Evolutionary conservation across 1,284 basidiomycete species (phyloP).

Genomic region (Marasmius sp.): DNA sequence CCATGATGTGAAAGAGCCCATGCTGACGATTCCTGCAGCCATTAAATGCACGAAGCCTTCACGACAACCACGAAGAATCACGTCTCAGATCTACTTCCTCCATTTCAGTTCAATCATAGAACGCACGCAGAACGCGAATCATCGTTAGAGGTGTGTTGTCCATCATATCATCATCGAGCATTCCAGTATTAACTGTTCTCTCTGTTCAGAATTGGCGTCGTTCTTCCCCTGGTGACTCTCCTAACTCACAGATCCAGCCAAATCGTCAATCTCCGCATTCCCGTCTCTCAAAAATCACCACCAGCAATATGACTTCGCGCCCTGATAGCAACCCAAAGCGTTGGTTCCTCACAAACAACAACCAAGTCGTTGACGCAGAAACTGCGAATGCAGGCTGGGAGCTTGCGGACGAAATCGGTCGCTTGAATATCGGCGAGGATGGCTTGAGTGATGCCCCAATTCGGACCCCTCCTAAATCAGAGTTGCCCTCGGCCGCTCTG

Average conservation of each 20-base stretch:
- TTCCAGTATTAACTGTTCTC: constrained; percentile 24
- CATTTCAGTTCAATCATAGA: constrained; percentile 37
- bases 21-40: constrained; percentile 30
- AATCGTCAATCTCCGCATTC: constrained; percentile 33
- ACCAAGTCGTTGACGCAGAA: constrained; percentile 60
- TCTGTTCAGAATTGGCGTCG: constrained; percentile 45
- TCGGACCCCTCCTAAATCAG: constrained; percentile 65
- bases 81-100: constrained; percentile 41
- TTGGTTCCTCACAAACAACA: constrained; percentile 64
- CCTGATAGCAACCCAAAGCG: constrained; percentile 35
- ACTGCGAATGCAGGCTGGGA: constrained; percentile 60
- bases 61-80: constrained; percentile 45
- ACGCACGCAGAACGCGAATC: constrained; percentile 36
- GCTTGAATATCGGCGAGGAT: constrained; percentile 64
- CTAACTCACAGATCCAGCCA: constrained; percentile 21
- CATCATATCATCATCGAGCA: constrained; percentile 26
- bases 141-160: constrained; percentile 36
- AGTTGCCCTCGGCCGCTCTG: constrained; percentile 46
- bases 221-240: constrained; percentile 31
- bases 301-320: constrained; percentile 25
- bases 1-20: constrained; percentile 20
- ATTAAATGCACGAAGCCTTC: constrained; percentile 60
- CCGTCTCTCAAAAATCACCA: constrained; percentile 38
- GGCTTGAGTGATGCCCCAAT: constrained; percentile 52
- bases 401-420: constrained; percentile 68